Evolutionary conservation across 2,329 filamentous ascomycete genomes (phyloP), one percentile per base, ranked within the genome.

Genomic region (Bipolaris bicolor): DNA sequence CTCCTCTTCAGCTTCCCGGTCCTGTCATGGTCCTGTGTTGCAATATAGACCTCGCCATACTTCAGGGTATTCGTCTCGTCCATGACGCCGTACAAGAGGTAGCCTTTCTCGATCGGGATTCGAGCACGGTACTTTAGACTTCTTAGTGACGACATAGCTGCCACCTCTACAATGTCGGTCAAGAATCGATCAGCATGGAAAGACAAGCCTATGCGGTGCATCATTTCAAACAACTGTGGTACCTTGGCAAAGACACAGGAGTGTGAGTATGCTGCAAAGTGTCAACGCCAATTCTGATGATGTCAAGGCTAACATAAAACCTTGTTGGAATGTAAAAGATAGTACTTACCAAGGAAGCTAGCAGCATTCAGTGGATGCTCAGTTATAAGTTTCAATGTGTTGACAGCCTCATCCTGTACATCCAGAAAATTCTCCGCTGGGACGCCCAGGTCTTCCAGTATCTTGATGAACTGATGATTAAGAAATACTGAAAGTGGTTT

Each of bases 401-500:
- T 63, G 3, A 95, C 76, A 26, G 88, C 88, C n/a, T 79, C 77
- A 0, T 80, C 77, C 72, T 95, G 91, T 1, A 91, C 76, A 0
- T 80, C 67, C 10, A 89, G 69, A 62, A 96, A 94, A 71, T 84
- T 88, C 0, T 75, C 54, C 1, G 78, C 68, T 0, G 80, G 70
- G 0, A 90, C 86, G 0, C 83, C 82, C 73, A 94, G 86, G 63
- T 96, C 92, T 68, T 96, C 92, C 0, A 96, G 74, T 5, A 96
- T 92, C 71, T 96, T 96, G 77, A 96, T 92, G 59, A 93, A 81
- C 63, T 91, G 90, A 0, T 89, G 86, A 67, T 96, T 96, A 1
- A 96, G 82, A 16, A 87, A 85, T 63, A 93, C 81, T 0, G 84
- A 84, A 6, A 94, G 81, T 0, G 90, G 88, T 49, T 82, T 86